These are phyloP conservation scores for Colletotrichum kahawae DNA, from an alignment of 2,329 filamentous ascomycete genomes.

Conservation along the genomic window DNA sequence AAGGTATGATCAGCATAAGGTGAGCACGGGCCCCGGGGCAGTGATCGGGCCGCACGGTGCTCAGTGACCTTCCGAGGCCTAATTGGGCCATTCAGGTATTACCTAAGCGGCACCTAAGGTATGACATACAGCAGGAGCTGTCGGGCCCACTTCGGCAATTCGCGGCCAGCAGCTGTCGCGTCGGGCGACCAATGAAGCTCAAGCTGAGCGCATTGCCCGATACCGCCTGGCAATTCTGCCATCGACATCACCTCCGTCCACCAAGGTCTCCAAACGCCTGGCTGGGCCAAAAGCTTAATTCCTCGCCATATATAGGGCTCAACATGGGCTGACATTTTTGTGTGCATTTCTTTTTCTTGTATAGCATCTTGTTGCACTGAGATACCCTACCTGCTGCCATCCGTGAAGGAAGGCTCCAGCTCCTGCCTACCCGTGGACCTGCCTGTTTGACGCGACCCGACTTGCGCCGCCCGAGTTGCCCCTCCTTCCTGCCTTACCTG, in stretches of 20 bases:
- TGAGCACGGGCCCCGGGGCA: constrained; percentile 12
- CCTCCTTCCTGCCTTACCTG: neutral
- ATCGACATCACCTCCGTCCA: neutral
- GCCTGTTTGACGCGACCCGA: neutral
- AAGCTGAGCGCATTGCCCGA: neutral
- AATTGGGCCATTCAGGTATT: neutral
- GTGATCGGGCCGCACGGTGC: constrained; percentile 13
- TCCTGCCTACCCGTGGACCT: neutral
- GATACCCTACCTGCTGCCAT: constrained; percentile 7
- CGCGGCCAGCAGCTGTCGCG: neutral
- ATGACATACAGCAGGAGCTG: neutral
- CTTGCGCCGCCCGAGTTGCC: neutral
- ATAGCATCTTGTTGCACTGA: neutral
- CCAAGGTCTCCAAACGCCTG: neutral
- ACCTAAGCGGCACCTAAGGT: too few relatives aligned
- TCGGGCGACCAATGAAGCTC: constrained; percentile 4
- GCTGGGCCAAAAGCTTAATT: neutral
- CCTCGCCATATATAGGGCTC: neutral
- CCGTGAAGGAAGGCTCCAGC: neutral
- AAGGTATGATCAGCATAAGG: neutral
- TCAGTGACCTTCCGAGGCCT: neutral
- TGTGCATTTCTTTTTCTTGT: neutral
- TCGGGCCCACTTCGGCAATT: neutral
- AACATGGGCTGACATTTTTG: neutral
- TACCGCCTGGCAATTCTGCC: constrained; percentile 10